phyloP scores from a whole-genome alignment of 2,329 filamentous ascomycete genomes.

The Drechslerella coelobrocha region DNA sequence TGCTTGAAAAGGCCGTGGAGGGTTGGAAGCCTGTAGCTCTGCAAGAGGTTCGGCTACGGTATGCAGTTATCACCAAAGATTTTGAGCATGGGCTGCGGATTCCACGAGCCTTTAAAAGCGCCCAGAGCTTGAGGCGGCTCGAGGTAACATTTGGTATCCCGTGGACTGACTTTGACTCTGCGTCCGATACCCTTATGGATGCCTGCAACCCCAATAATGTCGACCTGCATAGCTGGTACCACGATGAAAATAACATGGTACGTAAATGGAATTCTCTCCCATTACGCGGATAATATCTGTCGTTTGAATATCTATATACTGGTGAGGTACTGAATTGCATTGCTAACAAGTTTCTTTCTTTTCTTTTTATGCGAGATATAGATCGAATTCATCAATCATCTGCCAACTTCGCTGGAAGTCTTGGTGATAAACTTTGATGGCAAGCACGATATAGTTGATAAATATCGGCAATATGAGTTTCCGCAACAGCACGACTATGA shows the following conservation, averaged over 20 bases:
- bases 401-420: conserved; percentile 15
- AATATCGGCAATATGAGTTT: conserved; percentile 29
- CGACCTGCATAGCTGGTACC: conserved; percentile 21
- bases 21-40: conserved; percentile 18
- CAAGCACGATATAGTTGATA: conserved; percentile 22
- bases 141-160: conserved; percentile 27
- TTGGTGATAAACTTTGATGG: conserved; percentile 34
- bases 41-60: conserved; percentile 21
- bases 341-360: neutral
- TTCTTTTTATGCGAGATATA: neutral
- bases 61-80: neutral
- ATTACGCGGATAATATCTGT: neutral
- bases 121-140: conserved; percentile 13
- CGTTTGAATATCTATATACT: conserved; percentile 1
- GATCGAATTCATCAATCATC: conserved; percentile 7
- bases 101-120: conserved; percentile 2
- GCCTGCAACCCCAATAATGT: neutral
- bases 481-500: neutral
- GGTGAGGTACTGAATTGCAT: too few relatives aligned
- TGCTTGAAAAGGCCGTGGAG: neutral
- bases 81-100: neutral
- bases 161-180: too few relatives aligned
- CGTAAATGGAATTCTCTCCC: neutral
- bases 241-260: conserved; percentile 28
- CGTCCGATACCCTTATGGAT: neutral